Evolutionary conservation across 345 rosid species (phyloP).

Genomic region (Citrus medica): DNA sequence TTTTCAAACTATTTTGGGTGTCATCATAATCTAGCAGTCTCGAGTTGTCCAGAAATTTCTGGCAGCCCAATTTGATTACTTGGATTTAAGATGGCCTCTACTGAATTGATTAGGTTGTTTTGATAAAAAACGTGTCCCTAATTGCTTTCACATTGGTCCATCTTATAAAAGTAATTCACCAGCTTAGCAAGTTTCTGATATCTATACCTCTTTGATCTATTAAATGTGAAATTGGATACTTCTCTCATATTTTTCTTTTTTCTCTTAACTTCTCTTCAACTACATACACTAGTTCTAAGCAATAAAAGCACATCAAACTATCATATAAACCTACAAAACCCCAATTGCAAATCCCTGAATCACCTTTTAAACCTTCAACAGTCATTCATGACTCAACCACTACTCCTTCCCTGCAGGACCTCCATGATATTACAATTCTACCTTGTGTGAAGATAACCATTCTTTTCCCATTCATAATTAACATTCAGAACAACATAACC

Average conservation of each 20-base stretch:
- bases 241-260: neutral
- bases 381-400: neutral
- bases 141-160: neutral
- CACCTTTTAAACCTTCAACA: neutral
- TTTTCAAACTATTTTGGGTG: neutral
- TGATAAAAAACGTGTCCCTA: neutral
- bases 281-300: neutral
- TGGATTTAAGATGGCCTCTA: neutral
- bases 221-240: neutral
- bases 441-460: neutral
- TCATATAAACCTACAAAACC: neutral
- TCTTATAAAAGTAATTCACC: neutral
- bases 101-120: neutral
- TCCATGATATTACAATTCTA: neutral
- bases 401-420: neutral
- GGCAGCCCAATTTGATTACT: neutral
- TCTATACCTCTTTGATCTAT: neutral
- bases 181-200: neutral
- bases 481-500: neutral
- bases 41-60: neutral
- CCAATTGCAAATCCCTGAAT: neutral
- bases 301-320: slow-evolving; percentile 1
- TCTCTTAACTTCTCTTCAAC: neutral
- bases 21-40: neutral
- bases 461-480: neutral